Evolutionary conservation across 1,284 basidiomycete genomes (phyloP), one percentile per base, ranked within the genome.

Genomic region (Papiliotrema terrestris): DNA sequence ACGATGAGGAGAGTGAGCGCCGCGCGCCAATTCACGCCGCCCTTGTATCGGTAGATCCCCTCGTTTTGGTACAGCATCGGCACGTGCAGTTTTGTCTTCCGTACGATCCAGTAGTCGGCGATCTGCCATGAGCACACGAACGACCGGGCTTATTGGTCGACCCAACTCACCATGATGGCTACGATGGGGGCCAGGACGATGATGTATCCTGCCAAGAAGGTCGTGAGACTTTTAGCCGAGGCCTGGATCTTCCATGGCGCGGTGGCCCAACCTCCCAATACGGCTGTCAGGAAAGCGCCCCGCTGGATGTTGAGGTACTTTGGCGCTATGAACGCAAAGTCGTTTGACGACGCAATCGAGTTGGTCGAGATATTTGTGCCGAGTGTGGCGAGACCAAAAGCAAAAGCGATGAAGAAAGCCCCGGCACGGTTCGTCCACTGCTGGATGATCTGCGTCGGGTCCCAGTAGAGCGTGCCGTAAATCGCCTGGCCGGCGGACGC

Each of bases 301-400:
- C 88, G 80, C 26, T 82, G 79, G 60, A 91, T 88, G 71, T 89
- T 88, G 75, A 91, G 82, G 63, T 83, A 90, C 54, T 72, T 66
- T 3, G 72, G 68, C 43, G 62, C 59, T 36, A 69, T 71, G 9
- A 84, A 87, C 14, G 83, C 85, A 77, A 89, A 83, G 72, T 91
- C 85, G 74, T 90, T 91, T 0, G 86, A 87, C 1, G 87, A 84
- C 35, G 84, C 86, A 56, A 91, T 78, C 39, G 84, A 86, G 74
- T 89, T 81, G 55, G 75, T 73, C 20, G 73, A 87, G 58, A 89
- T 86, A 67, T 89, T 89, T 48, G 86, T 85, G 35, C 87, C 87
- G 50, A 89, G 78, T 3, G 85, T 86, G 22, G 85, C 83, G 32
- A 90, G 75, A 15, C 81, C 78, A 70, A 89, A 74, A n/a, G 82